Conservation (phyloP, 2,329 filamentous ascomycete species). For the Aquanectria penicillioides region DNA sequence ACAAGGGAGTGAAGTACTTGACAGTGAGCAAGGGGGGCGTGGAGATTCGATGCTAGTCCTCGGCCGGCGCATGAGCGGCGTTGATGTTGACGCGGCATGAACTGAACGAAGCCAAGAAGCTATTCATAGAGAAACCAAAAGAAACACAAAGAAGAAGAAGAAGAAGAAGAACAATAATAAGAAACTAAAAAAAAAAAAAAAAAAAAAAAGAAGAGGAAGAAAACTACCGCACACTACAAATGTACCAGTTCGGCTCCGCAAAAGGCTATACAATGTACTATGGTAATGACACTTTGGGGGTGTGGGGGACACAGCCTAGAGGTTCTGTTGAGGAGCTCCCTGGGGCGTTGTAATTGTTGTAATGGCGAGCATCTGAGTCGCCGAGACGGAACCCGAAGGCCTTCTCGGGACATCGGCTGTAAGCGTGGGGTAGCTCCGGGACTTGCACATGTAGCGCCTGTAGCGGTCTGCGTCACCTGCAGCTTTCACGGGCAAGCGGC, state of each 20-base stretch:
- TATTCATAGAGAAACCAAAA: constrained; percentile 5
- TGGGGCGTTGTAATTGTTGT: not conserved
- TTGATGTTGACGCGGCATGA: too few species aligned
- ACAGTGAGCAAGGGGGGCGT: constrained; percentile 76
- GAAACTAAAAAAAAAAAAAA: constrained; percentile 11
- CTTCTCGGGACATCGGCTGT: constrained; percentile 40
- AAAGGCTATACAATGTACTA: not conserved
- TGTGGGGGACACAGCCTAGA: too few species aligned
- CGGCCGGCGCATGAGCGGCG: not conserved
- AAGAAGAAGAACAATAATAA: constrained; percentile 10
- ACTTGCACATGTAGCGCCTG: constrained; percentile 13
- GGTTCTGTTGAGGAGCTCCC: not conserved
- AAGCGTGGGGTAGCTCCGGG: constrained; percentile 33
- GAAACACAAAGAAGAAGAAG: constrained; percentile 1
- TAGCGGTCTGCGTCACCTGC: constrained; percentile 20
- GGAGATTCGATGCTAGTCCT: constrained; percentile 66
- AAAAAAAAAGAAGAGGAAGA: not conserved
- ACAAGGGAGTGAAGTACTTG: constrained; percentile 98
- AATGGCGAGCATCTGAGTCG: constrained; percentile 27
- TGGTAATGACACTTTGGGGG: not conserved
- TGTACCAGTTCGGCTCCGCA: not conserved
- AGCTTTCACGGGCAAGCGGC: not conserved
- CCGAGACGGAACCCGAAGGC: constrained; percentile 39
- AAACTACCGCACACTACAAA: not conserved
- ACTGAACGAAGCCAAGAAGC: not conserved